phyloP scores from a whole-genome alignment of 345 rosid species.

The Populus euphratica region DNA sequence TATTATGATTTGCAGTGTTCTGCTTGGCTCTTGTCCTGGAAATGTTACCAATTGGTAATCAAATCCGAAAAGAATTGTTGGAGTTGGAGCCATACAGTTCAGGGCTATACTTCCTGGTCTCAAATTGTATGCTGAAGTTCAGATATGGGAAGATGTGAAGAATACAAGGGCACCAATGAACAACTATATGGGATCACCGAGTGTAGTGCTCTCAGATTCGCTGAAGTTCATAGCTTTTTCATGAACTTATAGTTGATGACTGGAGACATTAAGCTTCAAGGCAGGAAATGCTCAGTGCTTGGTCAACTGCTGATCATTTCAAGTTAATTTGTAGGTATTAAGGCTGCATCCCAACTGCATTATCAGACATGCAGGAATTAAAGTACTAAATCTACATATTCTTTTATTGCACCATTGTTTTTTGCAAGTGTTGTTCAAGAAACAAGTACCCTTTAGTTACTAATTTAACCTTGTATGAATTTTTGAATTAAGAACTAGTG shows the following conservation, averaged over 20 bases:
- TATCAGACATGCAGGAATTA: conserved; percentile 12
- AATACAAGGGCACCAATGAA: conserved; percentile 35
- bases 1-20: conserved; percentile 15
- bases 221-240: conserved; percentile 28
- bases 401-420: too few relatives aligned
- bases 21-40: conserved; percentile 16
- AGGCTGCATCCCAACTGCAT: neutral
- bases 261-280: conserved; percentile 19
- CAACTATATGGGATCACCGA: conserved; percentile 21
- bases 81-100: conserved; percentile 12
- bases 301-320: conserved; percentile 36
- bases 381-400: neutral
- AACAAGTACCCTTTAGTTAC: too few relatives aligned
- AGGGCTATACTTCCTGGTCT: conserved; percentile 9
- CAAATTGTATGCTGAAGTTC: conserved; percentile 22
- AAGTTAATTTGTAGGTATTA: conserved; percentile 13
- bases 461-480: too few relatives aligned
- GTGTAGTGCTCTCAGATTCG: conserved; percentile 31
- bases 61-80: conserved; percentile 14
- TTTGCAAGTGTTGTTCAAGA: too few relatives aligned
- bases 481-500: too few relatives aligned
- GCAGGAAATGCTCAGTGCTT: conserved; percentile 14
- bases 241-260: conserved; percentile 38
- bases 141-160: conserved; percentile 29
- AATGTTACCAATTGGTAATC: conserved; percentile 15